phyloP scores from a whole-genome alignment of 2,329 filamentous ascomycete genomes.

The Capronia coronata region DNA sequence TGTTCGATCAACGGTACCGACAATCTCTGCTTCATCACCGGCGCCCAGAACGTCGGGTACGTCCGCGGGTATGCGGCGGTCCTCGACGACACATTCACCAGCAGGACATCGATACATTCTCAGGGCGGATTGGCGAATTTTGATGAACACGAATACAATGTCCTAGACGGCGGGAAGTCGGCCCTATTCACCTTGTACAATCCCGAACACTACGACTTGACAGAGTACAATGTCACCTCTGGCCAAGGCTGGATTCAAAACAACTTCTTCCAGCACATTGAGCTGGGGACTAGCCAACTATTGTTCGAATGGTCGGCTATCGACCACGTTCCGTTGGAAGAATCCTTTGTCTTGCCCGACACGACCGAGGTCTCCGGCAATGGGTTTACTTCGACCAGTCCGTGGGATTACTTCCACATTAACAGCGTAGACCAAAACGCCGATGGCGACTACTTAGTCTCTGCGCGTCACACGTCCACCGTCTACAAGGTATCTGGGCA shows the following conservation, averaged over 20 bases:
- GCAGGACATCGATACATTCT: constrained; percentile 16
- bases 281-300: constrained; percentile 48
- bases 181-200: constrained; percentile 39
- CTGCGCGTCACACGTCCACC: constrained; percentile 37
- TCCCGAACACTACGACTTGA: constrained; percentile 16
- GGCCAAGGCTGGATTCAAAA: constrained; percentile 22
- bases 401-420: constrained; percentile 43
- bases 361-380: constrained; percentile 43
- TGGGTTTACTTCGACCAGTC: constrained; percentile 41
- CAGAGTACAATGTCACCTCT: constrained; percentile 9
- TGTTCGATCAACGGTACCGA: constrained; percentile 45
- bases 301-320: constrained; percentile 56
- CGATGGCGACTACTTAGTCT: constrained; percentile 39
- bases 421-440: constrained; percentile 39
- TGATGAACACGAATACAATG: constrained; percentile 50
- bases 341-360: constrained; percentile 42
- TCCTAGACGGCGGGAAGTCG: constrained; percentile 37
- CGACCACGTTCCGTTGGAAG: constrained; percentile 47
- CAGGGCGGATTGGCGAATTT: constrained; percentile 18
- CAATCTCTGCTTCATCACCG: constrained; percentile 49
- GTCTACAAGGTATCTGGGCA: constrained; percentile 39
- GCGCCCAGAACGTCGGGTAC: constrained; percentile 47
- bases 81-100: constrained; percentile 38
- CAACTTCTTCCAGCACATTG: constrained; percentile 44
- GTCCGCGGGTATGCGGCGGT: constrained; percentile 48